Evolutionary conservation across 2,329 filamentous ascomycete genomes (phyloP).

Genomic region (Graphiopsis chlorocephala): DNA sequence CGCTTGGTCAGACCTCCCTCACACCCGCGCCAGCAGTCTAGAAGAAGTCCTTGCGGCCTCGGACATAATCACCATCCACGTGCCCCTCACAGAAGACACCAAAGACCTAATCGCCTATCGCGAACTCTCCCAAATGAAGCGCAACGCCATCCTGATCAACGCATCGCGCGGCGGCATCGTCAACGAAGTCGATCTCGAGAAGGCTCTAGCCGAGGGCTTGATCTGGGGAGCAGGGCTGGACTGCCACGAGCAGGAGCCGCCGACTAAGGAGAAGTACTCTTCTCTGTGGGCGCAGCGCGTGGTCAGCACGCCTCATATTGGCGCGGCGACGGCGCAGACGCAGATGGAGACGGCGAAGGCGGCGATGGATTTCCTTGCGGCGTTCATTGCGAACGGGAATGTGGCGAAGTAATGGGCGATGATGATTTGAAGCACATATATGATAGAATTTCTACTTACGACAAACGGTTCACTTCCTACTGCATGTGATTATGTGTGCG

Average conservation of each 20-base stretch:
- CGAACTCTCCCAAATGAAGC: conserved; percentile 30
- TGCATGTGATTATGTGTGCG: neutral
- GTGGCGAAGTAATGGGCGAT: neutral
- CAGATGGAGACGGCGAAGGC: conserved; percentile 38
- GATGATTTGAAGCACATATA: neutral
- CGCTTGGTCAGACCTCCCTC: conserved; percentile 26
- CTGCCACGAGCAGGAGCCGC: conserved; percentile 31
- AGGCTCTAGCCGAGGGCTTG: conserved; percentile 24
- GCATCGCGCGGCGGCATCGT: conserved; percentile 34
- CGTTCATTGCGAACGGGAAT: neutral
- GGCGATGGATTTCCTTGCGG: conserved; percentile 32
- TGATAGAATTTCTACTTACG: neutral
- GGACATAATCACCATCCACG: conserved; percentile 36
- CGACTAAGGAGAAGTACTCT: conserved; percentile 27
- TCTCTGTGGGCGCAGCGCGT: conserved; percentile 28
- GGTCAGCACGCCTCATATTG: conserved; percentile 46
- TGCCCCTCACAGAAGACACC: conserved; percentile 32
- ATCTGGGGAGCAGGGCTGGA: conserved; percentile 34
- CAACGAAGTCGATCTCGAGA: conserved; percentile 28
- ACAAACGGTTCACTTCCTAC: neutral
- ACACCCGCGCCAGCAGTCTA: conserved; percentile 27
- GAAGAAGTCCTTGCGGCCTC: conserved; percentile 28
- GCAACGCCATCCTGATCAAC: conserved; percentile 32
- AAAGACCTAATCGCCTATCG: conserved; percentile 30
- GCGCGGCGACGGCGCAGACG: conserved; percentile 43